Evolutionary conservation across 2,329 filamentous ascomycete genomes (phyloP).

Genomic region (Trichoderma lentiforme): DNA sequence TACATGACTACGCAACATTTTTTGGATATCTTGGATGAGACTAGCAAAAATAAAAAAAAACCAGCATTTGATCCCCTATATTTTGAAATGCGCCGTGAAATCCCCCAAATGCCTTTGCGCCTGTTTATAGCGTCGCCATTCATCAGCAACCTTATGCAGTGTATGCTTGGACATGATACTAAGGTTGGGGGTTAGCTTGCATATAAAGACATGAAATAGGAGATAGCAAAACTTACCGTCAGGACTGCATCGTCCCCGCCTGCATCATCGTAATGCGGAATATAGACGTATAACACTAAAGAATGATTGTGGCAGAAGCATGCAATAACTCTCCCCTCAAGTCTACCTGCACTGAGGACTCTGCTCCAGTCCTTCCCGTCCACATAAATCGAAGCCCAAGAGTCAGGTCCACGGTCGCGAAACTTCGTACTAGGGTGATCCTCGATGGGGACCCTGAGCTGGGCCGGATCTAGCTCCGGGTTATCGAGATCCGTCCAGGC

Average conservation of each 20-base stretch:
- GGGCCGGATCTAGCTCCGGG: conserved; percentile 76
- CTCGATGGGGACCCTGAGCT: conserved; percentile 67
- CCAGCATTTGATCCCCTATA: not conserved
- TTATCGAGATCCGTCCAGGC: conserved; percentile 84
- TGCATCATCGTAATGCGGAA: conserved; percentile 66
- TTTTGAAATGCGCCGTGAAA: not conserved
- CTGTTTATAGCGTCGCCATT: not conserved
- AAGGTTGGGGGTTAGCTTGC: conserved; percentile 24
- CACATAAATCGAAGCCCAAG: conserved; percentile 85
- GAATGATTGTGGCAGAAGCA: conserved; percentile 82
- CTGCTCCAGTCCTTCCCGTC: conserved; percentile 93
- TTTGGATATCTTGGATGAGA: conserved; percentile 14
- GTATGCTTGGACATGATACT: conserved; percentile 46
- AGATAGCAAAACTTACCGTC: conserved; percentile 54
- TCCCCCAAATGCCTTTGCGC: not conserved
- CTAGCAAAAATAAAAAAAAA: not conserved
- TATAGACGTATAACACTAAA: conserved; percentile 78
- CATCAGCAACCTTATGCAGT: conserved; percentile 26
- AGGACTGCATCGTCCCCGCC: conserved; percentile 68
- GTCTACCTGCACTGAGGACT: conserved; percentile 85
- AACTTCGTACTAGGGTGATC: conserved; percentile 82
- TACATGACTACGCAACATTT: conserved; percentile 6
- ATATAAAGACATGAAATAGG: not conserved
- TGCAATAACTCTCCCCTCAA: conserved; percentile 89
- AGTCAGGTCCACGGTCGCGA: conserved; percentile 70